Percentiles rank a stretch among this genome's conserved stretches.
These are phyloP conservation scores for Calonectria montana DNA, from an alignment of 2,329 filamentous ascomycete species.

Conservation along the genomic window DNA sequence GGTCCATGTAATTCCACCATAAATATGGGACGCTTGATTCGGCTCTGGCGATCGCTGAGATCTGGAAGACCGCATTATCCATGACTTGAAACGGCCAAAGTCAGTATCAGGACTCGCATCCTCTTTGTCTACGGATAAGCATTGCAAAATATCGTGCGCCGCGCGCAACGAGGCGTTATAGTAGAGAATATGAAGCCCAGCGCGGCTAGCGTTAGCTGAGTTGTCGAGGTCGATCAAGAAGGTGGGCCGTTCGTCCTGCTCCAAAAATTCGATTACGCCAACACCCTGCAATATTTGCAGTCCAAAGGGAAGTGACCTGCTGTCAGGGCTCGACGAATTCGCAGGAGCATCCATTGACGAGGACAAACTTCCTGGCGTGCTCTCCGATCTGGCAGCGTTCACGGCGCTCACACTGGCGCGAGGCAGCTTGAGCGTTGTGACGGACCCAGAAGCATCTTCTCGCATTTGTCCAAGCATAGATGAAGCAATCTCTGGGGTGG, in stretches of 20 bases:
- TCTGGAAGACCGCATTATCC: constrained; percentile 70
- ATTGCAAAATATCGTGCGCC: constrained; percentile 64
- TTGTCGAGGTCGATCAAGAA: constrained; percentile 79
- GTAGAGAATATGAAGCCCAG: constrained; percentile 72
- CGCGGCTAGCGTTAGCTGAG: constrained; percentile 62
- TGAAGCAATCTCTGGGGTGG: constrained; percentile 54
- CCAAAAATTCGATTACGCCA: constrained; percentile 77
- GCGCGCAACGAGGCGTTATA: constrained; percentile 75
- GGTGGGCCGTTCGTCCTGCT: constrained; percentile 80
- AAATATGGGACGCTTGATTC: constrained; percentile 66
- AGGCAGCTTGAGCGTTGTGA: constrained; percentile 68
- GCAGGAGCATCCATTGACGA: constrained; percentile 66
- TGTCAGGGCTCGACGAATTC: constrained; percentile 64
- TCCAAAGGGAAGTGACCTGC: constrained; percentile 58
- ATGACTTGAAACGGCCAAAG: constrained; percentile 74
- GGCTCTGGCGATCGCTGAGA: constrained; percentile 65
- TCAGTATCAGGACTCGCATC: constrained; percentile 57
- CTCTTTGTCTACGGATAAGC: constrained; percentile 63
- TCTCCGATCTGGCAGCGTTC: constrained; percentile 60
- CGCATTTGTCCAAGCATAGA: constrained; percentile 61
- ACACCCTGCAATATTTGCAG: constrained; percentile 71
- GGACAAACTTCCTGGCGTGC: constrained; percentile 63
- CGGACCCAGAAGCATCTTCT: constrained; percentile 55
- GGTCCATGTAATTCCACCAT: constrained; percentile 76
- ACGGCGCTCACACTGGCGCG: constrained; percentile 62